phyloP scores from a whole-genome alignment of 2,329 filamentous ascomycete species.

The Epichloe hybrida region DNA sequence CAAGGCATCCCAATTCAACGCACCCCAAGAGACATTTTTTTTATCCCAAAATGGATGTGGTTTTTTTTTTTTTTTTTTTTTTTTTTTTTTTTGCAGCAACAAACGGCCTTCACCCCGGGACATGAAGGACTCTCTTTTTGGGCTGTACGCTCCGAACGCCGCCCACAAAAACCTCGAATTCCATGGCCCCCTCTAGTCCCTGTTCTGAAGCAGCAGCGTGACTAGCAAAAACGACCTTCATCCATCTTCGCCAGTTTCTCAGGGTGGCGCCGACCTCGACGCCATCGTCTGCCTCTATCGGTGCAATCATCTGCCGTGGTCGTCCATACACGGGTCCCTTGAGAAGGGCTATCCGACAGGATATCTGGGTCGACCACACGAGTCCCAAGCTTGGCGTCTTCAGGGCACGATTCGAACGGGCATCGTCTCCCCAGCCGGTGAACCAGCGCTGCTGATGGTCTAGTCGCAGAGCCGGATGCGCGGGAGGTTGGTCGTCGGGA shows the following conservation, averaged over 20 bases:
- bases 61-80: no score
- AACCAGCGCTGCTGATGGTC: constrained; percentile 92
- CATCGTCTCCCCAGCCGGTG: constrained; percentile 80
- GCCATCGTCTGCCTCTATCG: constrained; percentile 24
- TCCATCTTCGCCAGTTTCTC: constrained; percentile 55
- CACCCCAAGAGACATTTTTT: no score
- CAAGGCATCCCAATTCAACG: no score
- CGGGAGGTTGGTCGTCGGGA: constrained; percentile 17
- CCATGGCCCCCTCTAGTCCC: constrained; percentile 38
- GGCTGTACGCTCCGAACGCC: constrained; percentile 29
- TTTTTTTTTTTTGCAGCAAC: no score
- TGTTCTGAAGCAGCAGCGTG: constrained; percentile 47
- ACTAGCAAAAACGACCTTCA: constrained; percentile 82
- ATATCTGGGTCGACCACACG: constrained; percentile 83
- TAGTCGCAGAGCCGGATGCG: constrained; percentile 48
- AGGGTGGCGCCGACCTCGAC: constrained; percentile 32
- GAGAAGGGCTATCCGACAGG: constrained; percentile 67
- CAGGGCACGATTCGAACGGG: constrained; percentile 29
- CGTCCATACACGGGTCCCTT: constrained; percentile 47
- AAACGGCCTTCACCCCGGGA: no score
- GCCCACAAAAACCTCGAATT: constrained; percentile 63
- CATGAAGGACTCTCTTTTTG: background rate
- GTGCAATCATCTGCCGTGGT: constrained; percentile 21
- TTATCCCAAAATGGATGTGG: no score
- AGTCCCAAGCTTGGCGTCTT: constrained; percentile 83